Evolutionary conservation across 2,329 filamentous ascomycete genomes (phyloP).

Genomic region (Helotiales sp.): DNA sequence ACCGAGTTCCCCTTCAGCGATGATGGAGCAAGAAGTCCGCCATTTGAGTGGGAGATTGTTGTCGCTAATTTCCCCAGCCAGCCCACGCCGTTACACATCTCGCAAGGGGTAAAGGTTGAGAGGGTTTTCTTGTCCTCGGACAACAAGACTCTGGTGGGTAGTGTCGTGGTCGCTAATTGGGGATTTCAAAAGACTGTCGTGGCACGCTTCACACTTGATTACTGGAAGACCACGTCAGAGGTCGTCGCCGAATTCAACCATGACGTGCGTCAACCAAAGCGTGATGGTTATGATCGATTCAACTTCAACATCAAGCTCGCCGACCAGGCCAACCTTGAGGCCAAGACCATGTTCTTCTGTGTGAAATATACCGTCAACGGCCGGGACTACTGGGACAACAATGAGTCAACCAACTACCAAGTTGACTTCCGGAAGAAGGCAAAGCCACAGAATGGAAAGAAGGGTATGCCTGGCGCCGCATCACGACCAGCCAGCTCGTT

Average conservation of each 20-base stretch:
- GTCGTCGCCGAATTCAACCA: slow-evolving; percentile 86
- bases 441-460: slow-evolving; percentile 64
- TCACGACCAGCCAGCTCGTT: slow-evolving; percentile 59
- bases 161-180: slow-evolving; percentile 83
- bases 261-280: slow-evolving; percentile 72
- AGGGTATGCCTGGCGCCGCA: slow-evolving; percentile 54
- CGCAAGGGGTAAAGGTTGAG: slow-evolving; percentile 78
- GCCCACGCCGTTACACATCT: slow-evolving; percentile 61
- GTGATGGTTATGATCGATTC: slow-evolving; percentile 81
- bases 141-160: slow-evolving; percentile 84
- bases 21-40: slow-evolving; percentile 51
- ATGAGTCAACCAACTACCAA: slow-evolving; percentile 84
- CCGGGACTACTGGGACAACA: slow-evolving; percentile 95
- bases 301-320: slow-evolving; percentile 92
- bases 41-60: slow-evolving; percentile 86
- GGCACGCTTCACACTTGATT: slow-evolving; percentile 95
- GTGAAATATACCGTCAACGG: slow-evolving; percentile 85
- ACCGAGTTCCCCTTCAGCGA: slow-evolving; percentile 83
- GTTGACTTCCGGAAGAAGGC: slow-evolving; percentile 87
- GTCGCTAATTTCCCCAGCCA: slow-evolving; percentile 82
- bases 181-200: slow-evolving; percentile 87
- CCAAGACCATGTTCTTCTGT: slow-evolving; percentile 92
- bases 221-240: slow-evolving; percentile 98
- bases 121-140: slow-evolving; percentile 85
- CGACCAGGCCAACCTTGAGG: slow-evolving; percentile 88